Conservation (phyloP, 2,329 filamentous ascomycete genomes). For the Epichloe sp. region DNA sequence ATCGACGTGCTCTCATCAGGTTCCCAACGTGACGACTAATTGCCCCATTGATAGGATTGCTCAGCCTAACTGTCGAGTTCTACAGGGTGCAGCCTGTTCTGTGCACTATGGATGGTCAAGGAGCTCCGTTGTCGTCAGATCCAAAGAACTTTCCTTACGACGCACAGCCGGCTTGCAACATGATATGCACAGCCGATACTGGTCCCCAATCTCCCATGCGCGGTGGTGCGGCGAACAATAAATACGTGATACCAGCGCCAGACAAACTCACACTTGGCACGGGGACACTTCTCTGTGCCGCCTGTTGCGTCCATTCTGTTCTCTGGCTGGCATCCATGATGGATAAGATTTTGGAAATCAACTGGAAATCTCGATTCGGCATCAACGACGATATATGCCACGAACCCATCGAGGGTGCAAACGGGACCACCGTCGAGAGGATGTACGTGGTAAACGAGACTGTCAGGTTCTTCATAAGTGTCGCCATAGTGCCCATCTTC, state of each 20-base stretch:
- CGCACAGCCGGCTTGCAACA: slow-evolving; percentile 26
- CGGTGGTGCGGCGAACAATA: slow-evolving; percentile 40
- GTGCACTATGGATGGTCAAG: slow-evolving; percentile 29
- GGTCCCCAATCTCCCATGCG: slow-evolving; percentile 44
- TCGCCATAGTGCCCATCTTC: slow-evolving; percentile 46
- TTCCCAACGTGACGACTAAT: neutral
- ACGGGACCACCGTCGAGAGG: slow-evolving; percentile 35
- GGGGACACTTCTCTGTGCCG: slow-evolving; percentile 47
- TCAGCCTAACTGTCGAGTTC: slow-evolving; percentile 52
- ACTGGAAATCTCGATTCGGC: slow-evolving; percentile 36
- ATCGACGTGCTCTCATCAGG: neutral
- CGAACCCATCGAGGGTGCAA: slow-evolving; percentile 36
- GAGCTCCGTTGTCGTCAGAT: slow-evolving; percentile 21
- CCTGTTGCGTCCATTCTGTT: slow-evolving; percentile 51
- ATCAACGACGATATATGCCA: slow-evolving; percentile 17
- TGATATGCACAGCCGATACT: slow-evolving; percentile 29
- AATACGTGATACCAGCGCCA: slow-evolving; percentile 50
- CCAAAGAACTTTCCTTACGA: slow-evolving; percentile 31
- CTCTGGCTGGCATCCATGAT: slow-evolving; percentile 48
- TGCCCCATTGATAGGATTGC: slow-evolving; percentile 27
- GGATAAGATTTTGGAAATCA: slow-evolving; percentile 50
- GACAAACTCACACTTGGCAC: slow-evolving; percentile 41
- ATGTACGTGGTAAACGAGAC: slow-evolving; percentile 43
- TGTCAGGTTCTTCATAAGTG: slow-evolving; percentile 39
- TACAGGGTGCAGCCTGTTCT: slow-evolving; percentile 34